Conservation (phyloP, 257 asterid species). For the Solanum neorickii region DNA sequence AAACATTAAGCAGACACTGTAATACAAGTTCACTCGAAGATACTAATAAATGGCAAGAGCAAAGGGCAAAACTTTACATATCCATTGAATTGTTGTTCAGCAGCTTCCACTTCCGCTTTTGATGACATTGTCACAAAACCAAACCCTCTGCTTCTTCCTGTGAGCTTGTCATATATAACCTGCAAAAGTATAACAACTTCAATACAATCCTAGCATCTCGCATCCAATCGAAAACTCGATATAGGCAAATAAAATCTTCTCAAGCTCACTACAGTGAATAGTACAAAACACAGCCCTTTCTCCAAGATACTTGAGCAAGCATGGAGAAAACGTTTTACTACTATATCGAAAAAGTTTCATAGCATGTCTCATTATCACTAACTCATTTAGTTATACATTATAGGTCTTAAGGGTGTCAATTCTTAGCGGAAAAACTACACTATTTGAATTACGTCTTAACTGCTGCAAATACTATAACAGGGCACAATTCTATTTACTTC, state of each 20-base stretch:
- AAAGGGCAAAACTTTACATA: constrained; percentile 38
- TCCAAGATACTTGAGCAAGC: neutral
- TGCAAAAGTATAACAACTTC: constrained; percentile 11
- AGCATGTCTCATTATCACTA: neutral
- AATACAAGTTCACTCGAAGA: neutral
- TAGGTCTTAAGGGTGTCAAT: neutral
- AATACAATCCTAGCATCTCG: neutral
- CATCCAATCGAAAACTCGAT: neutral
- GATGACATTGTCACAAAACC: constrained; percentile 94
- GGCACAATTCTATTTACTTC: neutral
- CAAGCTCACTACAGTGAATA: neutral
- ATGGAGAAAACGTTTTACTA: neutral
- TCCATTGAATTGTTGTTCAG: constrained; percentile 67
- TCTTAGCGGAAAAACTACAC: neutral
- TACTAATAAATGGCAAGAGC: neutral
- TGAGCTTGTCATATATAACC: constrained; percentile 80
- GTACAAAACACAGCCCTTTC: neutral
- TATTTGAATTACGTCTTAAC: neutral
- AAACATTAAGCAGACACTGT: neutral
- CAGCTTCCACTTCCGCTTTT: constrained; percentile 56
- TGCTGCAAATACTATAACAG: neutral
- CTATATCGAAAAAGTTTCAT: neutral
- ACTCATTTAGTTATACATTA: too few relatives aligned
- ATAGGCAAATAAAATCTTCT: neutral
- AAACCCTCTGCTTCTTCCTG: constrained; percentile 90